These are phyloP conservation scores for Apophysomyces trapeziformis DNA, from an alignment of 371 early-diverging fungal species.

Conservation along the genomic window DNA sequence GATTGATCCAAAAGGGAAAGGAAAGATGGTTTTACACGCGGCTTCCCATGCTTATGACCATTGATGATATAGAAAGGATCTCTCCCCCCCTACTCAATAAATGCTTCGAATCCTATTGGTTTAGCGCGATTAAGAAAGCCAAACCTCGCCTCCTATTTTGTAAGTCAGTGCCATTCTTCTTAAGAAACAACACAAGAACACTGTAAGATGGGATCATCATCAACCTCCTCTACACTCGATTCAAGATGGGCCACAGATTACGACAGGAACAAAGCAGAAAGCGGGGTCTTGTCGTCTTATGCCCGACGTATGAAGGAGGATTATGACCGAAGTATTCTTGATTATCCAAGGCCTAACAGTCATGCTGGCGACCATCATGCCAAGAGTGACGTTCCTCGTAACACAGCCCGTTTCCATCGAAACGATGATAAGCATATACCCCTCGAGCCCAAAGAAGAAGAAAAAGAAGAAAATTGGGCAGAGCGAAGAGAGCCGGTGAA, in stretches of 20 bases:
- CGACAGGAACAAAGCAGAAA: slow-evolving; percentile 1
- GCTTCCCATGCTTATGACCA: neutral
- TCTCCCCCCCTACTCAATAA: neutral
- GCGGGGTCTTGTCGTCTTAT: neutral
- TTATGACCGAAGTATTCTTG: neutral
- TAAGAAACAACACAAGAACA: too few species aligned
- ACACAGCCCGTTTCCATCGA: neutral
- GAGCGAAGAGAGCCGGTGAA: neutral
- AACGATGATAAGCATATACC: neutral
- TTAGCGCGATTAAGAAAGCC: too few species aligned
- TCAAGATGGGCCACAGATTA: slow-evolving; percentile 7
- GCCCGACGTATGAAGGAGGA: neutral
- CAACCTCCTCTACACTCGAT: neutral
- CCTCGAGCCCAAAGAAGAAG: neutral
- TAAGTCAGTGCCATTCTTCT: too few species aligned
- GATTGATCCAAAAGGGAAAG: slow-evolving; percentile 5
- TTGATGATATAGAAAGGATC: neutral
- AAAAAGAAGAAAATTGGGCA: neutral
- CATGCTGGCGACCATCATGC: neutral
- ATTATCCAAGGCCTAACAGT: neutral
- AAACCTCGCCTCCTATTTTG: too few species aligned
- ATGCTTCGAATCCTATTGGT: neutral
- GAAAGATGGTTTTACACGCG: neutral
- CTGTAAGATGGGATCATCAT: neutral
- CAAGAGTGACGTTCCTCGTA: neutral